A percentile compares a stretch with the other conserved stretches of the same genome.
phyloP scores from a whole-genome alignment of 1,284 basidiomycete genomes.

The Cryptococcus hybrid region DNA sequence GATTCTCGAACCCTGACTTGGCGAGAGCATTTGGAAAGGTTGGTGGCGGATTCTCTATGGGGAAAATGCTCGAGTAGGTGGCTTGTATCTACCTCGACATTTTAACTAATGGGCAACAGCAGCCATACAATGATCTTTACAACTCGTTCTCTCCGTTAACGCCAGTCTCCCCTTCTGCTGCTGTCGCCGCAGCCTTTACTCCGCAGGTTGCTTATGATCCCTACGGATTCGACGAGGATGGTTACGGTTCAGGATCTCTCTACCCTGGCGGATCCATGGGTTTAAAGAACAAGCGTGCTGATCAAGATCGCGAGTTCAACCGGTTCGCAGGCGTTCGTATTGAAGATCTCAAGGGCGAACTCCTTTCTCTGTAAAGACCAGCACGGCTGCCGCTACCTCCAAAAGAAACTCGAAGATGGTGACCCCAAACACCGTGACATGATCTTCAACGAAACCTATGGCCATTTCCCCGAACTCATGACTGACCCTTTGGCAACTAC shows the following conservation, averaged over 20 bases:
- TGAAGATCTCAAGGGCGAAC: constrained; percentile 91
- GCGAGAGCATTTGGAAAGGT: constrained; percentile 65
- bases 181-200: constrained; percentile 49
- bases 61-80: constrained; percentile 23
- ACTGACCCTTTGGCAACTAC: constrained; percentile 99
- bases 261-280: constrained; percentile 77
- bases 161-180: constrained; percentile 48
- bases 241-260: constrained; percentile 69
- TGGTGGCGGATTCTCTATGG: constrained; percentile 54
- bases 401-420: constrained; percentile 98
- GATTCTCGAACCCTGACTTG: constrained; percentile 52
- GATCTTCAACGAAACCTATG: constrained; percentile 98
- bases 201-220: constrained; percentile 55
- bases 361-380: constrained; percentile 98
- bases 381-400: constrained; percentile 98
- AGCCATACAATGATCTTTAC: constrained; percentile 48
- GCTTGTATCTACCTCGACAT: not conserved
- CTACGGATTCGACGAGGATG: constrained; percentile 64
- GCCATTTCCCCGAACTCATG: constrained; percentile 98
- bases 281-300: constrained; percentile 88
- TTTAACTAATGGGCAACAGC: constrained; percentile 50
- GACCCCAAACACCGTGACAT: constrained; percentile 93
- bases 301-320: constrained; percentile 91
- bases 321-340: constrained; percentile 90
- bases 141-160: constrained; percentile 18